Evolutionary conservation across 441 rosid species (phyloP).

Genomic region (Macaranga tanarius): DNA sequence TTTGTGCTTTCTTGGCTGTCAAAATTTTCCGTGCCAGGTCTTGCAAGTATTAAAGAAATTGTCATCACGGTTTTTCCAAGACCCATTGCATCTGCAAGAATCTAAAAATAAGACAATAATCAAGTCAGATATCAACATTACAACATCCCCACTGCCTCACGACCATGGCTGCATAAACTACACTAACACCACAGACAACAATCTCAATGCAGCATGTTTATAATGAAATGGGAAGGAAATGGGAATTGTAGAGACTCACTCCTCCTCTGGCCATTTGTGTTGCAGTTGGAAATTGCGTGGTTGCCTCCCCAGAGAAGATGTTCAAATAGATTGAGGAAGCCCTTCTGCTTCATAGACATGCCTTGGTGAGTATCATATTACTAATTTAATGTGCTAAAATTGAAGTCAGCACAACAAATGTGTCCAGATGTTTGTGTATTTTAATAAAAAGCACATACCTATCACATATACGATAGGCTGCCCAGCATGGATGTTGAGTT

Average conservation of each 20-base stretch:
- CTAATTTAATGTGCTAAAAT: neutral
- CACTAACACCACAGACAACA: neutral
- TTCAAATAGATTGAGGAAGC: constrained; percentile 62
- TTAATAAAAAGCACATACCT: constrained; percentile 36
- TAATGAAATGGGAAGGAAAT: neutral
- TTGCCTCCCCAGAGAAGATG: constrained; percentile 68
- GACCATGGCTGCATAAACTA: neutral
- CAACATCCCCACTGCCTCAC: neutral
- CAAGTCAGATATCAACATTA: constrained; percentile 8
- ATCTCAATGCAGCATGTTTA: neutral
- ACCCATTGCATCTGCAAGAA: constrained; percentile 81
- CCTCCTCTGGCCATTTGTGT: constrained; percentile 70
- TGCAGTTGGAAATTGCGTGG: constrained; percentile 64
- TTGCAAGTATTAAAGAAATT: constrained; percentile 63
- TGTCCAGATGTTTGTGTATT: neutral
- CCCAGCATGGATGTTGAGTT: constrained; percentile 73
- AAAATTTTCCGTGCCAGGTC: constrained; percentile 43
- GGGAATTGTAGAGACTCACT: constrained; percentile 42
- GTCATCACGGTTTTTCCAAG: constrained; percentile 85
- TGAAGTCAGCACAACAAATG: neutral
- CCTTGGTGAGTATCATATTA: neutral
- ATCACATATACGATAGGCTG: constrained; percentile 61
- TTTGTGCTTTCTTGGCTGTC: constrained; percentile 26
- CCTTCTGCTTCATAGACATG: constrained; percentile 40
- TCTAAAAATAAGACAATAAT: constrained; percentile 32